Evolutionary conservation across 179 eudicot genomes (phyloP).

Genomic region (Dionaea muscipula): DNA sequence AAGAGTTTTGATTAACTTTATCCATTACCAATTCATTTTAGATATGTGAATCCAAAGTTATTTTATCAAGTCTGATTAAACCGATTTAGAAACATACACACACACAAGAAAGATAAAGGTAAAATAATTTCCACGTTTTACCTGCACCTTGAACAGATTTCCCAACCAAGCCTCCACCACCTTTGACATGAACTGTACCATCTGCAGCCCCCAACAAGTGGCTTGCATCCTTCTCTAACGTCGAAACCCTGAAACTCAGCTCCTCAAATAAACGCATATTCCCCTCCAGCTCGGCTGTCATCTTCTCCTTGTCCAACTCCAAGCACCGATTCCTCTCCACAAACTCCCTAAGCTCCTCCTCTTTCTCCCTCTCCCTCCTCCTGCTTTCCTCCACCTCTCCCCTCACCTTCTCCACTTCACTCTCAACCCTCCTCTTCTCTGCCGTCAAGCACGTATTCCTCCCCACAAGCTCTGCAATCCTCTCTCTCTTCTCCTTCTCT

Average conservation of each 20-base stretch:
- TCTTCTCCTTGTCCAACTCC: background rate
- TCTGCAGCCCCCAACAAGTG: background rate
- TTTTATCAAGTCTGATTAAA: too few species aligned
- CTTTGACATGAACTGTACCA: too few species aligned
- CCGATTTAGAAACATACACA: too few species aligned
- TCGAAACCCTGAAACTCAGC: background rate
- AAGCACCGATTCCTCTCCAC: background rate
- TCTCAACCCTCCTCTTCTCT: background rate
- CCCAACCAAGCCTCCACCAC: too few species aligned
- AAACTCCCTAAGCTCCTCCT: background rate
- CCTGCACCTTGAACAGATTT: too few species aligned
- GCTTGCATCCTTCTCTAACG: too few species aligned
- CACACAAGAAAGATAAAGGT: too few species aligned
- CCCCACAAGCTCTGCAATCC: background rate
- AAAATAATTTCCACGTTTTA: too few species aligned
- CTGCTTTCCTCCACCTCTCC: background rate
- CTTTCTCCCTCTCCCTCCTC: background rate
- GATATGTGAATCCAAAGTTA: too few species aligned
- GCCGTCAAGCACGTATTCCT: background rate
- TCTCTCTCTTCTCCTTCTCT: conserved; percentile 8
- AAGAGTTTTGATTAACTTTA: too few species aligned
- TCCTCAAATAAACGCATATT: too few species aligned
- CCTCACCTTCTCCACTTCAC: background rate
- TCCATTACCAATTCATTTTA: too few species aligned
- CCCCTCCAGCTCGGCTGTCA: background rate